Conservation (phyloP, 2,329 filamentous ascomycete species). For the Neofusicoccum parvum region DNA sequence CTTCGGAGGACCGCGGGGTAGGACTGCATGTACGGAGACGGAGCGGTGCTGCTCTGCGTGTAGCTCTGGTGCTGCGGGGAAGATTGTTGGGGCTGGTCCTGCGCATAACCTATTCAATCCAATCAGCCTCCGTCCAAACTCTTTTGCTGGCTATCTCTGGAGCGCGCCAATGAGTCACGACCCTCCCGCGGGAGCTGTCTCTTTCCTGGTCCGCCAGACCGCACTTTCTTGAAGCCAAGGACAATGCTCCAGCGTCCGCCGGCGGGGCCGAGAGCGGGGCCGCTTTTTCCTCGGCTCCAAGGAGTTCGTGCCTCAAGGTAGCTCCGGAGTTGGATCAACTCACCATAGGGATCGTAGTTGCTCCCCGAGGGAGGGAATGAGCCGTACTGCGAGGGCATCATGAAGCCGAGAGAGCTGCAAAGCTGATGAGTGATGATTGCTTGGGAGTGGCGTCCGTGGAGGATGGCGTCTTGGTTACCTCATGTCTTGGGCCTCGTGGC, state of each 20-base stretch:
- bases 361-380: constrained; percentile 36
- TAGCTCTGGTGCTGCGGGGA: constrained; percentile 17
- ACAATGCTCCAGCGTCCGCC: not conserved
- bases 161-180: not conserved
- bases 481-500: constrained; percentile 39
- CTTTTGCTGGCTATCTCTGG: not conserved
- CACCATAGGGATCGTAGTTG: constrained; percentile 23
- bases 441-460: not conserved
- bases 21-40: constrained; percentile 19
- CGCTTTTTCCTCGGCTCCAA: constrained; percentile 11
- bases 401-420: constrained; percentile 41
- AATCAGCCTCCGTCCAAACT: not conserved
- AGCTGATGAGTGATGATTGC: constrained; percentile 16
- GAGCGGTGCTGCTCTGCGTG: constrained; percentile 20
- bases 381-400: constrained; percentile 44
- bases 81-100: constrained; percentile 16
- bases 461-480: constrained; percentile 32
- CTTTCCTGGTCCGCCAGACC: not conserved
- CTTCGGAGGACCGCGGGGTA: constrained; percentile 19
- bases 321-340: constrained; percentile 12
- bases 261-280: not conserved
- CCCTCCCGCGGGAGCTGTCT: not conserved
- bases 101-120: constrained; percentile 14
- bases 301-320: not conserved
- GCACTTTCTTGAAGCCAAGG: not conserved